Base-by-base conservation (phyloP, 2,329 filamentous ascomycete genomes). In the Incumbomyces lentus region DNA sequence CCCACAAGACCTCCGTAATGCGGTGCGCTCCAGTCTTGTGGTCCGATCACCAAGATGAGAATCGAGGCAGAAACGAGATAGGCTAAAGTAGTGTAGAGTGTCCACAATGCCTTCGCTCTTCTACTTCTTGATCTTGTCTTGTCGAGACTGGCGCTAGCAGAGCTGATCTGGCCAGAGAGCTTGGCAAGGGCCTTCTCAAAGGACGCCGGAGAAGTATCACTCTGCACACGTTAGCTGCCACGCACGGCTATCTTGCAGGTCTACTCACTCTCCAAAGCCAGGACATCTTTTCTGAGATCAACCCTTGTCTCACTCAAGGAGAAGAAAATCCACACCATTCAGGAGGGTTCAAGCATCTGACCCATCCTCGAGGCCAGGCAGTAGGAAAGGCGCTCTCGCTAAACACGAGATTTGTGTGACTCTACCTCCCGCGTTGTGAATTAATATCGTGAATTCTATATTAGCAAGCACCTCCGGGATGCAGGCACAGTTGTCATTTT, bases 151-250 rank as follows among this genome's bases (percentile, higher is more conserved):
- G 81, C 70, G 57, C 84, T 84, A 2, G 82, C 79, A 52, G 79
- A 76, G 34, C 82, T 74, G 64, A 98, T 95, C 68, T 92, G 95
- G 44, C 73, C 71, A 10, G 89, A 85, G 38, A 98, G 78, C 18
- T 79, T 74, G 8, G 87, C 86, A 26, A 98, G 80, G 2, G 83
- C 80, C 72, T 89, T 95, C 69, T 98, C 92, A 62, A 96, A 98
- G 3, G 83, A 86, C 43, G 88, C 89, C 19, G 92, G 84, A 55
- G 89, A 94, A 62, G 78, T 84, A 63, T 83, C 77, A 60, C 86
- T 77, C 87, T 54, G 26, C 12, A 14, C 17, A 16, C 18, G 39
- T 42, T 37, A 45, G 48, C 44, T 30, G 35, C 13, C 13, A 34
- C 19, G 12, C 14, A 18, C 14, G 6, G 16, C 4, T 17, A 6